Percentiles rank a stretch among this genome's conserved stretches.
These are phyloP conservation scores for Acanthochlamys bracteata DNA, from an alignment of 106 monocot species.

Conservation along the genomic window DNA sequence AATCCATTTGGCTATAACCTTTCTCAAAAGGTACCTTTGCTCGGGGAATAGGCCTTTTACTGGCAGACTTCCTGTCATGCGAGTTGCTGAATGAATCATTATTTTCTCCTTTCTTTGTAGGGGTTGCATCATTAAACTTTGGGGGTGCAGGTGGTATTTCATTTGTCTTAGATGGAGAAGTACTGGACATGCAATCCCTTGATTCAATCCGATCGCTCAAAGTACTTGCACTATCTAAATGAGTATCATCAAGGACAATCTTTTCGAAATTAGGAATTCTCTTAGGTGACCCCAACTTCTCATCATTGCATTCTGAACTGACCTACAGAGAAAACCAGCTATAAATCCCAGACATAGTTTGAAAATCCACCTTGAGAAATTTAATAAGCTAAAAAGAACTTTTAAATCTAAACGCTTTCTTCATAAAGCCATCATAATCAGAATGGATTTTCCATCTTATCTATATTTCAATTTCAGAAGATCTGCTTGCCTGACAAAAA, in stretches of 20 bases:
- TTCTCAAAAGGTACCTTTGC: slow-evolving; percentile 98
- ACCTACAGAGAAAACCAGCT: slow-evolving; percentile 28
- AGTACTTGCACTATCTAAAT: slow-evolving; percentile 5
- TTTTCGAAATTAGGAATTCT: slow-evolving; percentile 27
- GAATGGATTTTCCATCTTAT: background rate
- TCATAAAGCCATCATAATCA: background rate
- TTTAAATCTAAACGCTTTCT: background rate
- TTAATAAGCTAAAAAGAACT: background rate
- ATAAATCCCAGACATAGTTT: background rate
- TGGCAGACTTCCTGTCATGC: slow-evolving; percentile 20
- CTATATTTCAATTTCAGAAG: background rate
- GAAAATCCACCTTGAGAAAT: too few species aligned
- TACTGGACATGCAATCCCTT: background rate
- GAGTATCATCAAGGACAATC: slow-evolving; percentile 30
- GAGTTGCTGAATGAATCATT: slow-evolving; percentile 12
- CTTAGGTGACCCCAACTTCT: slow-evolving; percentile 42
- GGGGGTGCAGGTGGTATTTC: background rate
- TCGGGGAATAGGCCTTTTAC: slow-evolving; percentile 41
- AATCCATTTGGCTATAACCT: slow-evolving; percentile 97
- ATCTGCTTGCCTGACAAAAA: background rate
- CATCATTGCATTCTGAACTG: slow-evolving; percentile 24
- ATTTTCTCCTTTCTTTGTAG: slow-evolving; percentile 7
- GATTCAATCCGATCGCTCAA: slow-evolving; percentile 6
- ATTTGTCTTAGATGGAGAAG: background rate
- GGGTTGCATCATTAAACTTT: slow-evolving; percentile 11